A percentile compares a stretch with the other conserved stretches of the same genome.
Evolutionary conservation across 2,329 filamentous ascomycete genomes (phyloP).

Genomic region (Fusarium dimerum): DNA sequence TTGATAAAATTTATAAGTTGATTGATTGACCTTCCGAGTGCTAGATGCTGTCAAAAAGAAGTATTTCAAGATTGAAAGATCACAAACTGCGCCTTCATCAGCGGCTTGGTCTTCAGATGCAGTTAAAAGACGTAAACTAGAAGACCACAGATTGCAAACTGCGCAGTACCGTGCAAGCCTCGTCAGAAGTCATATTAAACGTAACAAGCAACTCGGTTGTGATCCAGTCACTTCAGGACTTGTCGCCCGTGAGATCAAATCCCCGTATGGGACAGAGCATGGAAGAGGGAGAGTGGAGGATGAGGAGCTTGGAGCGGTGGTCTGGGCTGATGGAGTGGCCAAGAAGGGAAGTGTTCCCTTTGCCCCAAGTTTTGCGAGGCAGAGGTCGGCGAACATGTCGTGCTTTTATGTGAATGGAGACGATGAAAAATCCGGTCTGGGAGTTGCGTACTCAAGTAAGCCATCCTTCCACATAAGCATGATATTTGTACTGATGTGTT

Average conservation of each 20-base stretch:
- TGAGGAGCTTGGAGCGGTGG: constrained; percentile 31
- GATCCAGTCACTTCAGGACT: constrained; percentile 35
- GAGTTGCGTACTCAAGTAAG: constrained; percentile 47
- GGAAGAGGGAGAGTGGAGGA: constrained; percentile 25
- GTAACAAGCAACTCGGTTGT: constrained; percentile 35
- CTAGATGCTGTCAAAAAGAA: constrained; percentile 59
- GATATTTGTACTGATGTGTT: neutral
- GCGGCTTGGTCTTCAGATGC: constrained; percentile 58
- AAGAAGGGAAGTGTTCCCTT: constrained; percentile 44
- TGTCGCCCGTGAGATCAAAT: constrained; percentile 30
- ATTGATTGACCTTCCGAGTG: no score
- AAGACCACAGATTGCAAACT: constrained; percentile 38
- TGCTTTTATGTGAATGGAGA: constrained; percentile 43
- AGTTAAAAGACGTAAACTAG: constrained; percentile 56
- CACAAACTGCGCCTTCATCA: constrained; percentile 50
- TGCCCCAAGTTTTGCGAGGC: constrained; percentile 29
- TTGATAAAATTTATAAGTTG: no score
- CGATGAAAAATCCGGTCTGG: constrained; percentile 42
- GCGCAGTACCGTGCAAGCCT: constrained; percentile 30
- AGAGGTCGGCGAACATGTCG: constrained; percentile 36
- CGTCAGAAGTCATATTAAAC: constrained; percentile 41
- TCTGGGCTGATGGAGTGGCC: constrained; percentile 42
- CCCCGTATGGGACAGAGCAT: constrained; percentile 12
- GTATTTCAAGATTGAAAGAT: constrained; percentile 68
- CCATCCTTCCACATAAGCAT: constrained; percentile 8